These are phyloP conservation scores for Musa acuminata DNA, from an alignment of 176 grass and related monocot species.

Conservation along the genomic window DNA sequence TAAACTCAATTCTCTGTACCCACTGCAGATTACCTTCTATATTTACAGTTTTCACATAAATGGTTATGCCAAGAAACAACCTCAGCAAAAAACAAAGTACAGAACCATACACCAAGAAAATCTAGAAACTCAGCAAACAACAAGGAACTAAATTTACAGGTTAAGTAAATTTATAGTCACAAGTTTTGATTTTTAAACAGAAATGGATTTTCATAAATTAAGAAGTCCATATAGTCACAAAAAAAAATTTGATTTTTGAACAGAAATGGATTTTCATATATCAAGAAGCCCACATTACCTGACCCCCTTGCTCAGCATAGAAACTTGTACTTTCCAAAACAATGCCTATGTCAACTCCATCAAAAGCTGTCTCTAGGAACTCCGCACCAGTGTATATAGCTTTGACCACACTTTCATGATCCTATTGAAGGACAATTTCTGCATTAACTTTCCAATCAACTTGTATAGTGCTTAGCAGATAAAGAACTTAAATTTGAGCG, in stretches of 20 bases:
- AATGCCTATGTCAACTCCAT: conserved; percentile 53
- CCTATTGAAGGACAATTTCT: conserved; percentile 29
- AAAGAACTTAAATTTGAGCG: neutral
- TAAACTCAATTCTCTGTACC: neutral
- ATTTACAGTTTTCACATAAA: neutral
- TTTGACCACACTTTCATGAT: conserved; percentile 62
- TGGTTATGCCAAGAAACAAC: neutral
- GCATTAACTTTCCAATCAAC: neutral
- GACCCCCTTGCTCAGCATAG: conserved; percentile 94
- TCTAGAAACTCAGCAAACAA: neutral
- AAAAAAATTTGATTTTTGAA: neutral
- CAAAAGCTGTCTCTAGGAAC: conserved; percentile 35
- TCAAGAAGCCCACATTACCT: conserved; percentile 33
- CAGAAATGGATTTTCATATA: neutral
- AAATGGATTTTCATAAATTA: neutral
- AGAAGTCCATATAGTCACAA: neutral
- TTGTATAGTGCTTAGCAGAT: neutral
- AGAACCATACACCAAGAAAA: neutral
- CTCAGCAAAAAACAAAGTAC: neutral
- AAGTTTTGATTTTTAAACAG: neutral
- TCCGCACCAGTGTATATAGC: conserved; percentile 78
- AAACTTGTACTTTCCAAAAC: conserved; percentile 92
- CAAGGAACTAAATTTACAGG: neutral
- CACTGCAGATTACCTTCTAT: neutral
- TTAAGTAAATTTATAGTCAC: neutral